Conservation (phyloP, 176 grass and related monocot species). For the Aegilops bicornis region DNA sequence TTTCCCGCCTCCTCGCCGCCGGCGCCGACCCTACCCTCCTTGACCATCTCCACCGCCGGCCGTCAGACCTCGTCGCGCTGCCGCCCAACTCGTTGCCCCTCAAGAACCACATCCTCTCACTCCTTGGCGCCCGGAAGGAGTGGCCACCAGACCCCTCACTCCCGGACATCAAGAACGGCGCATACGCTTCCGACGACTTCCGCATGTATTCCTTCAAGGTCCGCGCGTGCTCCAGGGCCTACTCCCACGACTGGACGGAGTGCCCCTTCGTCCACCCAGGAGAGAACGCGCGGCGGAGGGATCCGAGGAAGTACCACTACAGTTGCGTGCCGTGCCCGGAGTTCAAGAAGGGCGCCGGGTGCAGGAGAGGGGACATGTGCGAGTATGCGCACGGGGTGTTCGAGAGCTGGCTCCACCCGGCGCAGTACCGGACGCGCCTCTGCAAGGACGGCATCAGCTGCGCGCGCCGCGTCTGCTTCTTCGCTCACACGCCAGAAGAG, state of each 20-base stretch:
- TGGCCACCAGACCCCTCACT: constrained; percentile 70
- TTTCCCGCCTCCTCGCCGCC: constrained; percentile 50
- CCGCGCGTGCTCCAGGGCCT: constrained; percentile 68
- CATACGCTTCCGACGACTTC: constrained; percentile 80
- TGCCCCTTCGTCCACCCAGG: constrained; percentile 88
- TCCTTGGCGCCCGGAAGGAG: constrained; percentile 64
- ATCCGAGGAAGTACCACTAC: constrained; percentile 79
- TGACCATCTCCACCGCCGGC: constrained; percentile 47
- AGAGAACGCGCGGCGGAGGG: constrained; percentile 79
- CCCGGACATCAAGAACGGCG: constrained; percentile 80
- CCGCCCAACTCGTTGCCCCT: constrained; percentile 30
- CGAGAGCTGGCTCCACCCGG: constrained; percentile 88
- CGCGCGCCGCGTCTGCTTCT: constrained; percentile 78
- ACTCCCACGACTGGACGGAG: constrained; percentile 89
- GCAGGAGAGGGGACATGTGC: constrained; percentile 67
- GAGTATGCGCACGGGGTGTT: constrained; percentile 92
- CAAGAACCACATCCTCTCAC: constrained; percentile 47
- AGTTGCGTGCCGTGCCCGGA: constrained; percentile 83
- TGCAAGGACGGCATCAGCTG: constrained; percentile 72
- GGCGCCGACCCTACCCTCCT: constrained; percentile 49
- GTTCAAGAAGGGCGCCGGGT: constrained; percentile 65
- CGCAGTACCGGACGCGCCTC: constrained; percentile 70
- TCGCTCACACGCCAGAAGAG: constrained; percentile 75
- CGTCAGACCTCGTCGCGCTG: constrained; percentile 47
- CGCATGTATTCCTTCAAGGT: constrained; percentile 88